Percentiles rank a stretch among this genome's conserved stretches.
Evolutionary conservation across 2,329 filamentous ascomycete species (phyloP).

Genomic region (Diaporthe aspalathi): DNA sequence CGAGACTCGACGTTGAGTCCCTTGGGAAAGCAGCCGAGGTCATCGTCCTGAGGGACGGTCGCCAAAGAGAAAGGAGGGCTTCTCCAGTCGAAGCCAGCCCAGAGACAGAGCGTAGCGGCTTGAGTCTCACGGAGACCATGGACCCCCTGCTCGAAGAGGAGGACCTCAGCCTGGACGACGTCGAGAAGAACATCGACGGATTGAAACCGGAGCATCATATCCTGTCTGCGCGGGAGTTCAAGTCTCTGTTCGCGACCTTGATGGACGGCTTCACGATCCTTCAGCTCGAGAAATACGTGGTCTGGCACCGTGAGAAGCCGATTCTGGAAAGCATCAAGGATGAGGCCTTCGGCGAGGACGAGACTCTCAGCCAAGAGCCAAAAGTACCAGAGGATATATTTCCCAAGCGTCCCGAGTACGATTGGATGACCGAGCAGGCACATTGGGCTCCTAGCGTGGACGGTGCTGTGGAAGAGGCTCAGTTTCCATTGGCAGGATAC

Average conservation of each 20-base stretch:
- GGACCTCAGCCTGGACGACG: conserved; percentile 48
- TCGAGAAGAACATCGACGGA: conserved; percentile 59
- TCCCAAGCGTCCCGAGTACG: conserved; percentile 17
- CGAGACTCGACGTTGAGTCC: conserved; percentile 47
- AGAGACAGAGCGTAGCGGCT: background rate
- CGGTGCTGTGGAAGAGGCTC: conserved; percentile 38
- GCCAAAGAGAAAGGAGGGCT: conserved; percentile 36
- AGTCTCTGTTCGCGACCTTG: conserved; percentile 53
- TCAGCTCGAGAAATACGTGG: conserved; percentile 58
- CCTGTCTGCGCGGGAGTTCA: conserved; percentile 55
- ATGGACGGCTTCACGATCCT: conserved; percentile 57
- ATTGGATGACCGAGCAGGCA: conserved; percentile 56
- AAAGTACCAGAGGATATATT: background rate
- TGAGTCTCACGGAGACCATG: conserved; percentile 21
- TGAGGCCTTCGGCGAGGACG: conserved; percentile 8
- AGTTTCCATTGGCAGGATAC: conserved; percentile 47
- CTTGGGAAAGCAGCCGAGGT: conserved; percentile 56
- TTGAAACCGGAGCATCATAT: conserved; percentile 57
- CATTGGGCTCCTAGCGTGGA: conserved; percentile 55
- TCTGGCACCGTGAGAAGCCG: conserved; percentile 31
- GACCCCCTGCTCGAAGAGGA: conserved; percentile 44
- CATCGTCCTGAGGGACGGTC: conserved; percentile 59
- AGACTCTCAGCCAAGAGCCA: background rate
- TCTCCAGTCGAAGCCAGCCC: background rate
- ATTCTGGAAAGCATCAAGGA: conserved; percentile 42